Conservation (phyloP, 805 yeast species). For the Pichia cephalocereana region DNA sequence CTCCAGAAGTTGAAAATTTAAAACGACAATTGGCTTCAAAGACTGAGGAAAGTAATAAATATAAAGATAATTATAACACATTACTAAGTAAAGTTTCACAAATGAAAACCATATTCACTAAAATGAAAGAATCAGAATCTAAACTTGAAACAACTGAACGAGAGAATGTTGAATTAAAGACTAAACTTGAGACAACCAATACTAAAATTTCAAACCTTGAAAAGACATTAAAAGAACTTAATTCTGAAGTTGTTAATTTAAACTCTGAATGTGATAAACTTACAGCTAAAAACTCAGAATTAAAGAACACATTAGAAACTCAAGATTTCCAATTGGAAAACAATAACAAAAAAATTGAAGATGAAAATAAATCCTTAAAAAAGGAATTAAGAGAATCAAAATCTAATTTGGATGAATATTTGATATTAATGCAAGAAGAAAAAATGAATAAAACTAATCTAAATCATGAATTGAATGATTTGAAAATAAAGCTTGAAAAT, state of each 20-base stretch:
- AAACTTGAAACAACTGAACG: slow-evolving; percentile 35
- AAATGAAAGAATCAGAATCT: slow-evolving; percentile 62
- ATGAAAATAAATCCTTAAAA: slow-evolving; percentile 30
- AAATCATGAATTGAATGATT: slow-evolving; percentile 31
- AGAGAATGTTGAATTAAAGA: slow-evolving; percentile 27
- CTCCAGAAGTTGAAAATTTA: neutral
- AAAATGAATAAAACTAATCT: slow-evolving; percentile 36
- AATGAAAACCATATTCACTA: slow-evolving; percentile 63
- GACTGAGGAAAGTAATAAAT: slow-evolving; percentile 45
- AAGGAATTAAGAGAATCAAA: slow-evolving; percentile 30
- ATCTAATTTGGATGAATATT: slow-evolving; percentile 27
- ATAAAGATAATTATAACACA: slow-evolving; percentile 51
- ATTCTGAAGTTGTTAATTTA: slow-evolving; percentile 31
- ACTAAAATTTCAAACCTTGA: slow-evolving; percentile 1
- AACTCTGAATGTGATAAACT: slow-evolving; percentile 48
- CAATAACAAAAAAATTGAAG: slow-evolving; percentile 34
- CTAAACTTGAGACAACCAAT: slow-evolving; percentile 22
- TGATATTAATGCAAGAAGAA: slow-evolving; percentile 32
- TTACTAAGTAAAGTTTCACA: slow-evolving; percentile 55
- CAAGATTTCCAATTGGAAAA: slow-evolving; percentile 32
- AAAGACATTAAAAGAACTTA: slow-evolving; percentile 7
- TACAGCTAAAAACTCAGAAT: slow-evolving; percentile 28
- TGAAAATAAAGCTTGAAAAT: slow-evolving; percentile 19
- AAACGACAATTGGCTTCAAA: slow-evolving; percentile 6
- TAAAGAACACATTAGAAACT: slow-evolving; percentile 30